Evolutionary conservation across 352 stramenopile species (phyloP).

Genomic region (Nothophytophthora sp.): DNA sequence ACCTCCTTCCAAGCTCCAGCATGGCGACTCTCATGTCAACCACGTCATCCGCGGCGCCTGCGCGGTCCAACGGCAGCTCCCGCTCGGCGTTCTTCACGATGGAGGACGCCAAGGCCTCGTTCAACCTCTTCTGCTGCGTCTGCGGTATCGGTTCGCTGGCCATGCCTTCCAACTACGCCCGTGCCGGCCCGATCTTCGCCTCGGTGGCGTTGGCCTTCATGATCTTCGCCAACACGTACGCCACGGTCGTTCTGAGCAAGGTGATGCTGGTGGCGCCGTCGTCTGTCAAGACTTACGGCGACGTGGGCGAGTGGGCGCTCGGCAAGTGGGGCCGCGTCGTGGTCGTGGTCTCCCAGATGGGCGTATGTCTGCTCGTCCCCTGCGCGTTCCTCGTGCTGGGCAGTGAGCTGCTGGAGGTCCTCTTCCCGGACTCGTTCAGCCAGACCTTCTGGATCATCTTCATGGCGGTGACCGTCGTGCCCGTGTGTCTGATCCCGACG

Average conservation of each 20-base stretch:
- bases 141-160: constrained; percentile 55
- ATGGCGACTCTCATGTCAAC: constrained; percentile 21
- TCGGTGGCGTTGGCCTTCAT: constrained; percentile 49
- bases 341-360: constrained; percentile 41
- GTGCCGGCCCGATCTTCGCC: constrained; percentile 41
- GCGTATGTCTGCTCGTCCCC: constrained; percentile 38
- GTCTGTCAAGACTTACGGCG: constrained; percentile 54
- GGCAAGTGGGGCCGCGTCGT: constrained; percentile 40
- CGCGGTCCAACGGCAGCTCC: constrained; percentile 6
- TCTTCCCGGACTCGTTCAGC: constrained; percentile 50
- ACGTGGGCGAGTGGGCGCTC: constrained; percentile 38
- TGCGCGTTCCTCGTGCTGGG: constrained; percentile 54
- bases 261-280: constrained; percentile 45
- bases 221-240: constrained; percentile 59
- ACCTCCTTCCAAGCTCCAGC: neutral
- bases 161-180: constrained; percentile 56
- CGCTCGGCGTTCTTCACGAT: constrained; percentile 24
- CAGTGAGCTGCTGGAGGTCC: constrained; percentile 35
- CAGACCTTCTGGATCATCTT: constrained; percentile 49
- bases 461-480: constrained; percentile 46
- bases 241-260: constrained; percentile 45
- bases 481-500: constrained; percentile 46
- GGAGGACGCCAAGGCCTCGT: constrained; percentile 37
- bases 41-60: constrained; percentile 8
- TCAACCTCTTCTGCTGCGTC: constrained; percentile 46